Evolutionary conservation across 1,284 basidiomycete species (phyloP).

Genomic region (Boletus smithii): DNA sequence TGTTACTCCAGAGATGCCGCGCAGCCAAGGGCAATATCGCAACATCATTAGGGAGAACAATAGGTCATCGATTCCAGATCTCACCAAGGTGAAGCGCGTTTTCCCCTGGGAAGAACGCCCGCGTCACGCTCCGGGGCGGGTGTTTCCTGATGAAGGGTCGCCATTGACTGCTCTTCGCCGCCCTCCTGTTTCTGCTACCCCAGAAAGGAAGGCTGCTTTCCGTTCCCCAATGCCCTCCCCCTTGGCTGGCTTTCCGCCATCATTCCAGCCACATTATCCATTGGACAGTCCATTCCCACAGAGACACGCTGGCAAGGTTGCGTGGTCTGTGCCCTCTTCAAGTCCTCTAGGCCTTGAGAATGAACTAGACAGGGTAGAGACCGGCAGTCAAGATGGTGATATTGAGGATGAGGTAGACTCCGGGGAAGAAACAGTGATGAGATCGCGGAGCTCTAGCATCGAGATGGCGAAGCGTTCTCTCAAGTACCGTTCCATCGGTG

Average conservation of each 20-base stretch:
- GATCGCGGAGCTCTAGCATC: constrained; percentile 21
- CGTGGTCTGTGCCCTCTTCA: constrained; percentile 45
- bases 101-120: constrained; percentile 91
- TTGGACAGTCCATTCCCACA: constrained; percentile 83
- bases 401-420: constrained; percentile 79
- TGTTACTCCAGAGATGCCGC: constrained; percentile 57
- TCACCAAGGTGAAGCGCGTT: constrained; percentile 68
- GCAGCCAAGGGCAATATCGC: constrained; percentile 61
- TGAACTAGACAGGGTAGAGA: constrained; percentile 55
- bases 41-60: constrained; percentile 48
- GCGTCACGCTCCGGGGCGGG: constrained; percentile 61
- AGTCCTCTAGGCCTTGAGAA: constrained; percentile 45
- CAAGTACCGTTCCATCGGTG: constrained; percentile 31
- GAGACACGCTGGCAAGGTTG: constrained; percentile 66
- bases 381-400: constrained; percentile 75
- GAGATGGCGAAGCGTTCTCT: constrained; percentile 3
- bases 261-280: constrained; percentile 69
- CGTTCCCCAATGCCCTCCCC: constrained; percentile 32
- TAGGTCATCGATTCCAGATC: constrained; percentile 59
- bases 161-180: constrained; percentile 42
- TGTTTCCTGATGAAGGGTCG: constrained; percentile 71
- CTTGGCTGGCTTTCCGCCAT: constrained; percentile 47
- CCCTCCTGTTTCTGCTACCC: constrained; percentile 32
- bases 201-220: constrained; percentile 20
- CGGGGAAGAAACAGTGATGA: constrained; percentile 35